These are phyloP conservation scores for Gillenia trifoliata DNA, from an alignment of 306 rosid genomes.

Conservation along the genomic window DNA sequence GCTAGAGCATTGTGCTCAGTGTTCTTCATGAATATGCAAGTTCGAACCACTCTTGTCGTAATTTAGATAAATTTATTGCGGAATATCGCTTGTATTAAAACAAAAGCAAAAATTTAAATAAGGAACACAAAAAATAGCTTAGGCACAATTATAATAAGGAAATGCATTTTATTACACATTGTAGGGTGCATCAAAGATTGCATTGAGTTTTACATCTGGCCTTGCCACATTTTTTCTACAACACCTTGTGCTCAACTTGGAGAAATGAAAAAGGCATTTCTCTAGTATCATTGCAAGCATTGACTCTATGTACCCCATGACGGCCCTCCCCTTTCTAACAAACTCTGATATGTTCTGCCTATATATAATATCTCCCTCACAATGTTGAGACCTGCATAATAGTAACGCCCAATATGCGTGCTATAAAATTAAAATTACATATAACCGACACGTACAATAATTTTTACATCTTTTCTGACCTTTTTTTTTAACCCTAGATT, in stretches of 20 bases:
- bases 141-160: not conserved
- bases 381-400: not conserved
- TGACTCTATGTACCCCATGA: not conserved
- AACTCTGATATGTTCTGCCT: not conserved
- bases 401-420: not conserved
- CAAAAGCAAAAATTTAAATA: not conserved
- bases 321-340: not conserved
- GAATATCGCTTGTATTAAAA: too few relatives aligned
- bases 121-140: not conserved
- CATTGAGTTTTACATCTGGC: not conserved
- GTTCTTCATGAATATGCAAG: too few relatives aligned
- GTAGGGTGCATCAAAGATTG: not conserved
- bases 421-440: not conserved
- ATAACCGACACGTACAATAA: not conserved
- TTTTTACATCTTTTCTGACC: not conserved
- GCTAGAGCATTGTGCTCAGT: not conserved
- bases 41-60: too few relatives aligned
- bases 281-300: slow-evolving; percentile 6
- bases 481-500: not conserved
- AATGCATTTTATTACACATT: not conserved
- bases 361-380: not conserved
- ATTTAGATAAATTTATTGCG: too few relatives aligned
- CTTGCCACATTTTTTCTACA: not conserved
- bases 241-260: slow-evolving; percentile 8
- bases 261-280: not conserved